Evolutionary conservation across 2,329 filamentous ascomycete species (phyloP).

Genomic region (Penicillium expansum): DNA sequence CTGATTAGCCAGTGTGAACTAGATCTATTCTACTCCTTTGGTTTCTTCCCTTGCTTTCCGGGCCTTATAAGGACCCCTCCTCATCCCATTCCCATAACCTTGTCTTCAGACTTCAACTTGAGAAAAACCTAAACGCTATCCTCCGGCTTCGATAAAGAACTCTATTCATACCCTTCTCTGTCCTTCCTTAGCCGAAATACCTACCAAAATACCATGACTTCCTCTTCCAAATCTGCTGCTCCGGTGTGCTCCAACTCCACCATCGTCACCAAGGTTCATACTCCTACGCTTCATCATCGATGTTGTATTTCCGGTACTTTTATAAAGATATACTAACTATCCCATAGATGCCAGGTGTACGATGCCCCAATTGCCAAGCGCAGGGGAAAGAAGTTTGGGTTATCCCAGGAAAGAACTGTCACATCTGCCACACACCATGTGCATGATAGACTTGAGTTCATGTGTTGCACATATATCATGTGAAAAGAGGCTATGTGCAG

Average conservation of each 20-base stretch:
- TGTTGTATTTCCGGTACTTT: background rate
- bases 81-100: background rate
- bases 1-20: background rate
- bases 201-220: constrained; percentile 9
- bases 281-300: background rate
- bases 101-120: background rate
- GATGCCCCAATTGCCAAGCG: constrained; percentile 39
- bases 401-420: constrained; percentile 47
- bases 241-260: constrained; percentile 11
- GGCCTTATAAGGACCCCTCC: constrained; percentile 5
- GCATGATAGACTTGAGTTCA: constrained; percentile 12
- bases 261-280: constrained; percentile 19
- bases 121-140: background rate
- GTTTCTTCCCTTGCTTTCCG: background rate
- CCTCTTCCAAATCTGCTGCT: constrained; percentile 5
- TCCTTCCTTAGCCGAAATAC: background rate
- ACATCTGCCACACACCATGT: constrained; percentile 40
- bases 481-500: background rate
- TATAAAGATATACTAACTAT: background rate
- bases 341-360: constrained; percentile 45
- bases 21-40: background rate
- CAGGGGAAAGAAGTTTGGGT: constrained; percentile 44
- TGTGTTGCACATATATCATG: background rate
- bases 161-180: background rate
- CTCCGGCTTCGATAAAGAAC: background rate